Evolutionary conservation across 352 stramenopile species (phyloP).

Genomic region (Globisporangium barbulae): DNA sequence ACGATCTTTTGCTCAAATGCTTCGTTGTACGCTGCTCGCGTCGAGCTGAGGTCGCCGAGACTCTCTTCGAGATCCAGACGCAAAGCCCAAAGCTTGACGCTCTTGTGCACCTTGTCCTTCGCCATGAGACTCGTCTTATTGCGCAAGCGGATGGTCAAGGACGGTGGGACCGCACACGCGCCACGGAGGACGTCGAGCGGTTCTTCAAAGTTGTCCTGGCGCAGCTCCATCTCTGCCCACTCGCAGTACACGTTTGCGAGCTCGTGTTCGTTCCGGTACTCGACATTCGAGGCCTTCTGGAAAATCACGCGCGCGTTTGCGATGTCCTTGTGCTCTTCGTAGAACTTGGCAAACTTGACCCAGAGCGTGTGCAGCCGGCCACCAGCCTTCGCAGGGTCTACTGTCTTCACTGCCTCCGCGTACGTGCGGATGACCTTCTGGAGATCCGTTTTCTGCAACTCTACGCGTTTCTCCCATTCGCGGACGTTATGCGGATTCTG

Average conservation of each 20-base stretch:
- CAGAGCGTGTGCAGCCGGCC: constrained; percentile 93
- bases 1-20: constrained; percentile 96
- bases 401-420: constrained; percentile 90
- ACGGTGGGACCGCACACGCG: constrained; percentile 66
- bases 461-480: constrained; percentile 96
- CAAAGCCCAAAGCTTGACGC: constrained; percentile 94
- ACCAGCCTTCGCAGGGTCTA: constrained; percentile 80
- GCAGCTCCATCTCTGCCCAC: constrained; percentile 96
- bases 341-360: constrained; percentile 93
- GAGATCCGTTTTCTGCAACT: constrained; percentile 69
- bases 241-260: constrained; percentile 93
- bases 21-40: constrained; percentile 94
- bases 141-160: constrained; percentile 41
- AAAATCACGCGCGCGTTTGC: constrained; percentile 93
- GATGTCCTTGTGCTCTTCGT: constrained; percentile 92
- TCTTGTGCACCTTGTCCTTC: constrained; percentile 87
- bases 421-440: constrained; percentile 81
- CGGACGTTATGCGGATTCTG: constrained; percentile 99
- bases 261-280: constrained; percentile 88
- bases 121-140: constrained; percentile 50
- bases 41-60: constrained; percentile 93
- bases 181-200: constrained; percentile 88
- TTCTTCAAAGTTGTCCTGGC: constrained; percentile 93
- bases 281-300: constrained; percentile 76
- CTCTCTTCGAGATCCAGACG: constrained; percentile 98